Evolutionary conservation across 768 basidiomycete species (phyloP), one percentile per base, ranked within the genome.

Genomic region (Tylopilus subfusipes): DNA sequence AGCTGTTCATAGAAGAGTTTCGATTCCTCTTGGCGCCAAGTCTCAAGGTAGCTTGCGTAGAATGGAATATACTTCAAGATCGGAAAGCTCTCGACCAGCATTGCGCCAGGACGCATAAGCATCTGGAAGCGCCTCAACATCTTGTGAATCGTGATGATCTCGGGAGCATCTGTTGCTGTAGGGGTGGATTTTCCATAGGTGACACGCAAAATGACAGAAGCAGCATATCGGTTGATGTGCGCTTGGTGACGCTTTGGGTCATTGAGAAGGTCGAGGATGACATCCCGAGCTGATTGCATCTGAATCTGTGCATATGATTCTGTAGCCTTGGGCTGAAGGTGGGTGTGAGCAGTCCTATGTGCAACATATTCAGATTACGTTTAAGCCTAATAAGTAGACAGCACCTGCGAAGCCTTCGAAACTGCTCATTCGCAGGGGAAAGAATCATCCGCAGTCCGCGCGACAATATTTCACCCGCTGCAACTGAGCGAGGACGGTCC

Each of bases 381-480:
- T 18, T 22, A 11, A 25, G 14, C 8, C 19, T n/a, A 21, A n/a
- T 16, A 21, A 55, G 22, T 16, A 5, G 30, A 50, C 5, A 22
- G 16, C 67, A 83, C 82, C 76, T 78, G 52, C 84, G 75, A 71
- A 85, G 78, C 66, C 79, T 82, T 65, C 82, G 81, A 62, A 85
- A 82, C 40, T 78, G 72, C 25, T 83, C 82, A 2, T 82, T 83
- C 3, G 78, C 78, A 0, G 78, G 77, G 3, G 79, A 81, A 9
- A 84, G 72, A 47, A 85, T 62, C 54, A 81, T 74, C 0, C 84
- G 70, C 73, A 85, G 79, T 0, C 83, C 84, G 3, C 82, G 79
- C 0, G 79, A 81, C 4, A 85, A 60, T 0, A 81, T 79, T 55
- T 84, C 82, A 6, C 84, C 84, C 0, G 79, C 83, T 1, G 84